A percentile compares a stretch with the other conserved stretches of the same genome.
These are phyloP conservation scores for Rheum nobile DNA, from an alignment of 148 eudicot species.

Conservation along the genomic window DNA sequence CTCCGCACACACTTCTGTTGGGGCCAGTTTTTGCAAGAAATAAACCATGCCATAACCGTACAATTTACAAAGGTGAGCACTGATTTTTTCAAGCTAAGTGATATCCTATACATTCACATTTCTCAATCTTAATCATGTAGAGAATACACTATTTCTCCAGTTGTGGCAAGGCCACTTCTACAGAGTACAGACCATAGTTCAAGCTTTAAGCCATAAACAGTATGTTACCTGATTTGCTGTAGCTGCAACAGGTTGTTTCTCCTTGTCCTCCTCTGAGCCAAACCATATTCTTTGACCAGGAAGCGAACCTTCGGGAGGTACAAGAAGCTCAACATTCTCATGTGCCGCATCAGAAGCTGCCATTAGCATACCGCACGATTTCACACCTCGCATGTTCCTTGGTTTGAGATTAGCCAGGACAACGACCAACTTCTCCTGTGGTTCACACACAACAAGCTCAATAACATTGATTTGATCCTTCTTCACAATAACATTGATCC, in stretches of 20 bases:
- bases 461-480: background rate
- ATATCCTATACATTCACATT: background rate
- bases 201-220: background rate
- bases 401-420: slow-evolving; percentile 95
- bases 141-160: background rate
- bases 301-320: slow-evolving; percentile 69
- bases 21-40: background rate
- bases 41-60: background rate
- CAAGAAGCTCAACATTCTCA: slow-evolving; percentile 94
- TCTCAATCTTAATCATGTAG: background rate
- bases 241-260: slow-evolving; percentile 61
- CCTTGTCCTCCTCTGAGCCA: slow-evolving; percentile 59
- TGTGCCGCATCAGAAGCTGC: slow-evolving; percentile 96
- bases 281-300: slow-evolving; percentile 97
- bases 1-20: background rate
- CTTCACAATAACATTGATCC: background rate
- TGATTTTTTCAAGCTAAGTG: background rate
- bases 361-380: slow-evolving; percentile 92
- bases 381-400: slow-evolving; percentile 93
- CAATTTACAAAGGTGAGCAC: background rate
- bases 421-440: slow-evolving; percentile 56
- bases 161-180: background rate
- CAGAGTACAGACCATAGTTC: background rate
- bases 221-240: slow-evolving; percentile 67
- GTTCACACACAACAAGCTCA: slow-evolving; percentile 11